Evolutionary conservation across 345 rosid species (phyloP), one percentile per base, ranked within the genome.

Genomic region (Jatropha curcas): DNA sequence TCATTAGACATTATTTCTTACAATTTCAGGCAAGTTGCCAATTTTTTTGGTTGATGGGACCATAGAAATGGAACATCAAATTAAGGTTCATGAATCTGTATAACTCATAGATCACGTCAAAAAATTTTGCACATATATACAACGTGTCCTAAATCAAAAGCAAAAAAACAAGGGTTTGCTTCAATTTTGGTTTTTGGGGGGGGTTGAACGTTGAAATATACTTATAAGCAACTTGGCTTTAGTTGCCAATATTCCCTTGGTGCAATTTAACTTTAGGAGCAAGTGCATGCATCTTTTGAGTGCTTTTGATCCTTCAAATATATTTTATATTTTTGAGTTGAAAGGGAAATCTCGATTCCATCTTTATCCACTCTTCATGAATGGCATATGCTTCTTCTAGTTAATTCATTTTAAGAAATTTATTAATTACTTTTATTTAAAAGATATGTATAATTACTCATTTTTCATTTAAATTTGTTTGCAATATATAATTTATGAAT

Each of bases 51-150:
- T n/a, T 27, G 64, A 58, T 68, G 61, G 78, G 81, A 35, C 75
- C 65, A 19, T 25, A n/a, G 34, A 63, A 59, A 58, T 68, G 20
- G 4, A 28, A 53, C 9, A 7, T 13, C 16, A 30, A 31, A 30
- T 12, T 60, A 60, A 46, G 80, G 67, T 78, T 74, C 85, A 82
- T 82, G 85, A 82, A 82, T 65, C 74, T 5, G 34, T 14, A 48
- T 7, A 3, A 56, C 31, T 28, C 1, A 22, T 45, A 27, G 11
- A 48, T 41, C 57, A 19, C 45, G 27, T 50, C 7, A 25, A 14
- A 22, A 11, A n/a, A n/a, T n/a, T 25, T 52, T 16, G n/a, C 22
- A 10, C 39, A 57, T 17, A 57, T 3, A 35, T 53, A 67, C 22
- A 66, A 60, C 78, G 73, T 67, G 73, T n/a, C 48, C 35, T 61